These are phyloP conservation scores for Sporothrix variecibatus DNA, from an alignment of 2,329 filamentous ascomycete genomes.

Conservation along the genomic window DNA sequence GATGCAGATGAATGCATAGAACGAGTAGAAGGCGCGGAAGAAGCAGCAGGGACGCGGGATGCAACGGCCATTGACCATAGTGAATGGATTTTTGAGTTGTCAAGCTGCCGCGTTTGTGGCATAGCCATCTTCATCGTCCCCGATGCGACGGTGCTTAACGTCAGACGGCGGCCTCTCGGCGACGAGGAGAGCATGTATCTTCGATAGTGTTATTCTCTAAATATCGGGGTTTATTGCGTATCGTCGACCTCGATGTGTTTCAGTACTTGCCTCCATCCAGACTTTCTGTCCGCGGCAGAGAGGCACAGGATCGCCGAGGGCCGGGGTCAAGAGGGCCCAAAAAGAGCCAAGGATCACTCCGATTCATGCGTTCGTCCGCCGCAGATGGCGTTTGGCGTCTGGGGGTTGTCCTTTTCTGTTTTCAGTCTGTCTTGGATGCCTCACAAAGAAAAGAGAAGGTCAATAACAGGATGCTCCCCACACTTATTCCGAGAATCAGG, in stretches of 20 bases:
- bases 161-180: conserved; percentile 18
- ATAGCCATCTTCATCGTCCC: conserved; percentile 8
- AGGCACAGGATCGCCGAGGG: conserved; percentile 9
- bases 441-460: background rate
- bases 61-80: too few relatives aligned
- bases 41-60: background rate
- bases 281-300: conserved; percentile 8
- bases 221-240: background rate
- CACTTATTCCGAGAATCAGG: conserved; percentile 19
- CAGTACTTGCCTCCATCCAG: conserved; percentile 15
- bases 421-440: background rate
- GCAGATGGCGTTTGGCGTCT: conserved; percentile 14
- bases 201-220: too few relatives aligned
- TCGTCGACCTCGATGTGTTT: conserved; percentile 18
- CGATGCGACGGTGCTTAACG: background rate
- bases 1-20: conserved; percentile 11
- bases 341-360: background rate
- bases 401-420: background rate
- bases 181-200: background rate
- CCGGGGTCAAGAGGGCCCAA: background rate
- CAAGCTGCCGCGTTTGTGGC: background rate
- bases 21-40: background rate
- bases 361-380: conserved; percentile 19
- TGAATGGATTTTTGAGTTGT: background rate
- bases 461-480: background rate